phyloP scores from a whole-genome alignment of 331 rosid species.

The Rhamnella rubrinervis region DNA sequence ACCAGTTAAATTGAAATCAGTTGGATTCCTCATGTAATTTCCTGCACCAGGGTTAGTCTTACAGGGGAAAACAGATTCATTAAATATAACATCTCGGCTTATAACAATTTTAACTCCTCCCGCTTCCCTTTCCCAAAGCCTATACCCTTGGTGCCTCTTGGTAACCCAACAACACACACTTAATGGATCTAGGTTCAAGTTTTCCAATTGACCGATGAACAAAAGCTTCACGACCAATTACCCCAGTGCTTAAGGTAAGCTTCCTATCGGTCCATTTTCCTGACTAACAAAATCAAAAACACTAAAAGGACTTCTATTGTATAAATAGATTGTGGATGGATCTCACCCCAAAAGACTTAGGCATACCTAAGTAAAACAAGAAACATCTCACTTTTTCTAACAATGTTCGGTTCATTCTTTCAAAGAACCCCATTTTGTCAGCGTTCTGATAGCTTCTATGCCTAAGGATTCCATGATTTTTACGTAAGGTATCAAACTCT shows the following conservation, averaged over 20 bases:
- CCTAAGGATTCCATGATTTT: no score
- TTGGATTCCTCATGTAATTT: no score
- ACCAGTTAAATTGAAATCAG: background rate
- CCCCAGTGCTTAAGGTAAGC: background rate
- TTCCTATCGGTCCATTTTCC: no score
- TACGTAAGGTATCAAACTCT: no score
- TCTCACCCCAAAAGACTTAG: background rate
- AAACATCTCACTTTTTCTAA: no score
- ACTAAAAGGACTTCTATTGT: background rate
- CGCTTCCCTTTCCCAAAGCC: background rate
- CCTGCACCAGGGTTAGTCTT: background rate
- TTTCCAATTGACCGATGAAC: background rate
- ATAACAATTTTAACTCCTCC: no score
- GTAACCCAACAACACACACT: background rate
- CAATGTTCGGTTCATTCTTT: no score
- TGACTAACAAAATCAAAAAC: background rate
- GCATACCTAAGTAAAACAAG: no score
- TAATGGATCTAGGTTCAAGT: no score
- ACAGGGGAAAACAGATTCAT: background rate
- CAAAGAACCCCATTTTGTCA: no score
- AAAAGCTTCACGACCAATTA: background rate
- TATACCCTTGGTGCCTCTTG: no score
- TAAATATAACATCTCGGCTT: background rate
- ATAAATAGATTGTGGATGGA: background rate
- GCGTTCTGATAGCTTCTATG: no score